A percentile compares a stretch with the other conserved stretches of the same genome.
Conservation (phyloP, 768 basidiomycete species). For the Pisolithus sp. region DNA sequence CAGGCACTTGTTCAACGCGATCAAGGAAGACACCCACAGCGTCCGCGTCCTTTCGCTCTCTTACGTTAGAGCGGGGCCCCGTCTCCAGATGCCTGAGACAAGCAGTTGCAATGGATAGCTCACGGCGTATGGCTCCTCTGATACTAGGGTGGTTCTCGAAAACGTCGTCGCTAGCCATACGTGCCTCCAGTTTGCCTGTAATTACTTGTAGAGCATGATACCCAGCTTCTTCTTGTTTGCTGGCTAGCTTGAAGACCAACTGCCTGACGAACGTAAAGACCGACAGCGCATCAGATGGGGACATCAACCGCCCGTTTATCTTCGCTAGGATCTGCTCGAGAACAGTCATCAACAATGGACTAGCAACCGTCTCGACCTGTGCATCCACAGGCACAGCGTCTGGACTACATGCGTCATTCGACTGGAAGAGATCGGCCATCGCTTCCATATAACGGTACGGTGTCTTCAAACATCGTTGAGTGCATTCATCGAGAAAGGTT, state of each 20-base stretch:
- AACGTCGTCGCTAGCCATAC: constrained; percentile 24
- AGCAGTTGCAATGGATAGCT: constrained; percentile 36
- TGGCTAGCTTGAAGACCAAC: constrained; percentile 50
- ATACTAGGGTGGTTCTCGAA: constrained; percentile 31
- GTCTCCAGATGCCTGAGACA: constrained; percentile 29
- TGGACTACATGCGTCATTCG: constrained; percentile 3
- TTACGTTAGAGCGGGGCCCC: neutral
- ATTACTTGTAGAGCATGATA: constrained; percentile 29
- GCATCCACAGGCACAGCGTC: constrained; percentile 4
- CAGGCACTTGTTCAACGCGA: constrained; percentile 34
- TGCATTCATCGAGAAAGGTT: constrained; percentile 79
- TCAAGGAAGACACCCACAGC: constrained; percentile 39
- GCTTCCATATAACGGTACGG: constrained; percentile 86
- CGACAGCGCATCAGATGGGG: constrained; percentile 57
- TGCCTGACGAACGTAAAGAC: constrained; percentile 59
- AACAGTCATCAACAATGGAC: constrained; percentile 74
- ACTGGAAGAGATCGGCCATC: constrained; percentile 32
- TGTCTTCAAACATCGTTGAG: constrained; percentile 72
- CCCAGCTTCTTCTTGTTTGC: constrained; percentile 43
- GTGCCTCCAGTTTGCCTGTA: constrained; percentile 31
- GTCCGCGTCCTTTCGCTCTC: neutral
- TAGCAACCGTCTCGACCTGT: constrained; percentile 39
- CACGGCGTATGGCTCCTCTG: constrained; percentile 37
- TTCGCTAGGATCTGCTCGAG: constrained; percentile 75
- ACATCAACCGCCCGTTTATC: constrained; percentile 44